Conservation (phyloP, 805 yeast genomes). For the Sungouiozyma ichnusensis region DNA sequence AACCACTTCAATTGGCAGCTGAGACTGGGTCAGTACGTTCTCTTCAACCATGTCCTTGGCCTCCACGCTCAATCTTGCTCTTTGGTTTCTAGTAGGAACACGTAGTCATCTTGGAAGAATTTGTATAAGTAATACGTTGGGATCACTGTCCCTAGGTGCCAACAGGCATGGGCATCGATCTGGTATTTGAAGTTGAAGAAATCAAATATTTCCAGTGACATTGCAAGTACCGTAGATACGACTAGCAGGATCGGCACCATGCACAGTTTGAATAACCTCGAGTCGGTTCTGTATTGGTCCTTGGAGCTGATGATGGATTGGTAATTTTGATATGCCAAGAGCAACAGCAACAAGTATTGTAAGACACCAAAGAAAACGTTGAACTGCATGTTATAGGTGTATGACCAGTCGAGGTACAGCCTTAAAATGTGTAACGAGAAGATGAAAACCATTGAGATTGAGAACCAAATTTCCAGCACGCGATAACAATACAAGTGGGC, state of each 20-base stretch:
- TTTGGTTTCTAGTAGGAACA: background rate
- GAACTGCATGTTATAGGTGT: constrained; percentile 88
- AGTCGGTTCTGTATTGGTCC: background rate
- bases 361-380: constrained; percentile 68
- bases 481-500: constrained; percentile 42
- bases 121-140: constrained; percentile 72
- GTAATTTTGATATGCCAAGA: constrained; percentile 27
- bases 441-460: constrained; percentile 35
- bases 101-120: constrained; percentile 40
- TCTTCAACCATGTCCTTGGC: too few species aligned
- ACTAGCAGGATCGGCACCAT: constrained; percentile 44
- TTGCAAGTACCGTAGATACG: constrained; percentile 50
- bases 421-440: constrained; percentile 58
- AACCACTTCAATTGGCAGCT: too few species aligned
- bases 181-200: constrained; percentile 63
- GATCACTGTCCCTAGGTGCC: constrained; percentile 84
- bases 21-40: too few species aligned
- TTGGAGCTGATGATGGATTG: background rate
- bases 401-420: constrained; percentile 67
- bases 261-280: constrained; percentile 18
- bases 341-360: constrained; percentile 44
- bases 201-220: constrained; percentile 86
- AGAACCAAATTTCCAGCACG: constrained; percentile 29
- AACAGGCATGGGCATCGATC: constrained; percentile 83
- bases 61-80: too few species aligned